These are phyloP conservation scores for Chrysoporthe austroafricana DNA, from an alignment of 2,329 filamentous ascomycete genomes.

Conservation along the genomic window DNA sequence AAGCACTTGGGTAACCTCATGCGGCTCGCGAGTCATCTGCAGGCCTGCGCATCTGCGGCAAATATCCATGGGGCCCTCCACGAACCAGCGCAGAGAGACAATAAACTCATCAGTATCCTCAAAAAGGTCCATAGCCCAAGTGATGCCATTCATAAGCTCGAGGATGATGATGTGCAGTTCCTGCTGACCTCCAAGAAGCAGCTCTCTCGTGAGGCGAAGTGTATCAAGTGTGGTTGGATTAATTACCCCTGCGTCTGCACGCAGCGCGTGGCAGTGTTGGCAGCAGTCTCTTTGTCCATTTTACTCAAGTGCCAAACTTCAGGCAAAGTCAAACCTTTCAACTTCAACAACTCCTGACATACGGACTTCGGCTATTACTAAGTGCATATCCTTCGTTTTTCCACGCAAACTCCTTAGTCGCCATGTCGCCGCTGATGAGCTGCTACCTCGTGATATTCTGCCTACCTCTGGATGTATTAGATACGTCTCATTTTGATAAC, in stretches of 20 bases:
- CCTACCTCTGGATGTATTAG: too few species aligned
- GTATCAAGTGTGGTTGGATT: neutral
- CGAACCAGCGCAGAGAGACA: neutral
- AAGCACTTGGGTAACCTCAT: neutral
- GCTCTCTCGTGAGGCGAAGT: neutral
- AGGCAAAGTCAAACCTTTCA: too few species aligned
- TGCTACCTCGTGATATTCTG: neutral
- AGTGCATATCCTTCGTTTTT: neutral
- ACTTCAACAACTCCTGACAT: too few species aligned
- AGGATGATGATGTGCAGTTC: neutral
- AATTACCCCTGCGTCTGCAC: neutral
- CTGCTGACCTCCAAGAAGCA: neutral
- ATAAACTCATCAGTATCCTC: neutral
- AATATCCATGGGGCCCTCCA: too few species aligned
- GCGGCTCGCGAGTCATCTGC: slow-evolving; percentile 4
- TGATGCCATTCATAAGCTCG: neutral
- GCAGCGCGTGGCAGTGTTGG: neutral
- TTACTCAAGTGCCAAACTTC: too few species aligned
- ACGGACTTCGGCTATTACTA: neutral
- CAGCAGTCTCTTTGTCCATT: neutral
- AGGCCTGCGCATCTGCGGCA: neutral
- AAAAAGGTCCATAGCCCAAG: neutral
- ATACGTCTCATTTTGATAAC: too few species aligned
- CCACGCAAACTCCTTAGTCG: neutral
- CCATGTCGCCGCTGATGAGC: neutral